Evolutionary conservation across 768 basidiomycete species (phyloP).

Genomic region (Kondoa malvinella): DNA sequence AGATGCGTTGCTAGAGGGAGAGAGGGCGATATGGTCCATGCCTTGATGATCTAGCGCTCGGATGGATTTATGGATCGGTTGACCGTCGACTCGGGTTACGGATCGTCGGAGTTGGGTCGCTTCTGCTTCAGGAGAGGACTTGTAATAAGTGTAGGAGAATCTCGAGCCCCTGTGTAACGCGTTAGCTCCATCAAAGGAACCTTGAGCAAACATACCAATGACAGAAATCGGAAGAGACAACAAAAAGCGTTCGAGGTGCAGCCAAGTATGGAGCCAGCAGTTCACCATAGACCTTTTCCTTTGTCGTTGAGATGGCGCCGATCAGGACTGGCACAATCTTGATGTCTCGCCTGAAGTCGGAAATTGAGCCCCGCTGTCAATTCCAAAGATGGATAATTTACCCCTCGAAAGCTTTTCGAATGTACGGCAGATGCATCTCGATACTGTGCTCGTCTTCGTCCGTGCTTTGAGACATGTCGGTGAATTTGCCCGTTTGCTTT

Average conservation of each 20-base stretch:
- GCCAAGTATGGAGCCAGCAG: slow-evolving; percentile 66
- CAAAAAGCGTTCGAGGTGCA: slow-evolving; percentile 61
- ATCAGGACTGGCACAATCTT: slow-evolving; percentile 77
- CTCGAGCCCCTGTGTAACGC: slow-evolving; percentile 50
- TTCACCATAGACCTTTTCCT: slow-evolving; percentile 48
- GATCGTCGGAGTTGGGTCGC: slow-evolving; percentile 10
- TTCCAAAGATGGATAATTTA: slow-evolving; percentile 31
- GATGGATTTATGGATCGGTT: slow-evolving; percentile 68
- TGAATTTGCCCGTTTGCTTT: slow-evolving; percentile 49
- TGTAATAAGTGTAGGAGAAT: slow-evolving; percentile 77
- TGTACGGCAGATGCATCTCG: slow-evolving; percentile 42
- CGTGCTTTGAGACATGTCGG: slow-evolving; percentile 44
- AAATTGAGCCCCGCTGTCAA: slow-evolving; percentile 7
- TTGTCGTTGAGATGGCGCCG: slow-evolving; percentile 48
- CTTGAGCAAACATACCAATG: slow-evolving; percentile 57
- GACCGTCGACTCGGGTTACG: slow-evolving; percentile 12
- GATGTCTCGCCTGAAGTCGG: slow-evolving; percentile 38
- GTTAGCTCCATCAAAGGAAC: not conserved
- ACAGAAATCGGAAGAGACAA: slow-evolving; percentile 92
- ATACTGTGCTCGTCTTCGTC: slow-evolving; percentile 95
- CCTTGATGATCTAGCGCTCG: slow-evolving; percentile 69
- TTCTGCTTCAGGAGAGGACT: slow-evolving; percentile 38
- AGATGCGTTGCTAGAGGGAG: slow-evolving; percentile 24
- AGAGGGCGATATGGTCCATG: slow-evolving; percentile 39
- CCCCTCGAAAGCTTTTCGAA: slow-evolving; percentile 70